phyloP scores from a whole-genome alignment of 169 alveolate genomes.

The Cryptosporidium baileyi region DNA sequence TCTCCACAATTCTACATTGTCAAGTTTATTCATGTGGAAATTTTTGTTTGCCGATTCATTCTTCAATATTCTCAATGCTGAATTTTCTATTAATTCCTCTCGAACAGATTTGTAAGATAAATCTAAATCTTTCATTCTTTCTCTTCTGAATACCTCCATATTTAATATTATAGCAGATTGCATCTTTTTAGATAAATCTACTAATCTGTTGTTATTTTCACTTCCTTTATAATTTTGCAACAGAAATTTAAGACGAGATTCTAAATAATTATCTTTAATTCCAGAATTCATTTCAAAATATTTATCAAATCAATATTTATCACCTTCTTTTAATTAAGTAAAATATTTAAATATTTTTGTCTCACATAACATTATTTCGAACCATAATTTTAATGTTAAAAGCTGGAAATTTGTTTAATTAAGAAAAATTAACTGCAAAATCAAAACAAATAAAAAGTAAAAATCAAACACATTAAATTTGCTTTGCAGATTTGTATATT shows the following conservation, averaged over 20 bases:
- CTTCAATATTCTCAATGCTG: neutral
- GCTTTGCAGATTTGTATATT: too few species aligned
- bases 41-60: neutral
- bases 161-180: constrained; percentile 32
- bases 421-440: neutral
- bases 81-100: constrained; percentile 13
- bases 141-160: constrained; percentile 25
- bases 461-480: too few species aligned
- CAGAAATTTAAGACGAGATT: neutral
- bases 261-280: neutral
- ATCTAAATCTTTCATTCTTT: constrained; percentile 34
- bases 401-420: neutral
- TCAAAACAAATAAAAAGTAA: too few species aligned
- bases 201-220: neutral
- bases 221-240: neutral
- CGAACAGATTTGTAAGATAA: neutral
- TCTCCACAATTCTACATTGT: constrained; percentile 17
- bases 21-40: neutral
- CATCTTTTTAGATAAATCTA: neutral
- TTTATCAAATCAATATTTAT: too few species aligned
- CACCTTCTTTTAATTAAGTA: too few species aligned
- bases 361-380: too few species aligned
- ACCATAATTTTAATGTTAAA: neutral
- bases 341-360: too few species aligned
- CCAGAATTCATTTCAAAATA: neutral